Evolutionary conservation across 345 rosid species (phyloP).

Genomic region (Populus ilicifolia): DNA sequence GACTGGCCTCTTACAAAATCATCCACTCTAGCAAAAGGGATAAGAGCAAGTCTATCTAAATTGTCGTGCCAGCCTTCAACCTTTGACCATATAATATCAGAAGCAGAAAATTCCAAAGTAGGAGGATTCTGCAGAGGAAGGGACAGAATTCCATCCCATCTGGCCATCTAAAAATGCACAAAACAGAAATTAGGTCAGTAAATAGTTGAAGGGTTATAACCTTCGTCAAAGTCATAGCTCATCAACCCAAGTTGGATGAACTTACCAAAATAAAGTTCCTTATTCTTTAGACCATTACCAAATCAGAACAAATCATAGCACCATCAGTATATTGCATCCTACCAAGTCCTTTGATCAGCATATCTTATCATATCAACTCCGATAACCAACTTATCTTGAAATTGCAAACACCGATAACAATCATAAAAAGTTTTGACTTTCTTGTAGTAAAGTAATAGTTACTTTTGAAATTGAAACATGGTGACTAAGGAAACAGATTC

Average conservation of each 20-base stretch:
- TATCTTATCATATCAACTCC: neutral
- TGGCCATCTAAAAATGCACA: conserved; percentile 59
- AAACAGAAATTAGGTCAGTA: neutral
- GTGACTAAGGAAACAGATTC: neutral
- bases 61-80: conserved; percentile 94
- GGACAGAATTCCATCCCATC: conserved; percentile 94
- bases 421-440: neutral
- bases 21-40: conserved; percentile 84
- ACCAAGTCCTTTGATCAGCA: neutral
- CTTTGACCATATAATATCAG: conserved; percentile 85
- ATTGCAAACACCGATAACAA: neutral
- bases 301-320: neutral
- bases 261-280: neutral
- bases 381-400: neutral
- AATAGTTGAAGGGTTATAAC: neutral
- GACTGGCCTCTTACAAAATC: conserved; percentile 95
- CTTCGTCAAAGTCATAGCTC: neutral
- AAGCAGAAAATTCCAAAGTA: conserved; percentile 67
- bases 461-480: neutral
- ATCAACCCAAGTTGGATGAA: neutral
- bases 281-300: neutral
- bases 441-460: too few species aligned
- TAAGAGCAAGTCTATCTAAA: conserved; percentile 83
- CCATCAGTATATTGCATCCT: neutral
- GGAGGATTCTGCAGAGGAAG: conserved; percentile 89